Evolutionary conservation across 768 basidiomycete genomes (phyloP), one percentile per base, ranked within the genome.

Genomic region (Tricholoma bakamatsutake): DNA sequence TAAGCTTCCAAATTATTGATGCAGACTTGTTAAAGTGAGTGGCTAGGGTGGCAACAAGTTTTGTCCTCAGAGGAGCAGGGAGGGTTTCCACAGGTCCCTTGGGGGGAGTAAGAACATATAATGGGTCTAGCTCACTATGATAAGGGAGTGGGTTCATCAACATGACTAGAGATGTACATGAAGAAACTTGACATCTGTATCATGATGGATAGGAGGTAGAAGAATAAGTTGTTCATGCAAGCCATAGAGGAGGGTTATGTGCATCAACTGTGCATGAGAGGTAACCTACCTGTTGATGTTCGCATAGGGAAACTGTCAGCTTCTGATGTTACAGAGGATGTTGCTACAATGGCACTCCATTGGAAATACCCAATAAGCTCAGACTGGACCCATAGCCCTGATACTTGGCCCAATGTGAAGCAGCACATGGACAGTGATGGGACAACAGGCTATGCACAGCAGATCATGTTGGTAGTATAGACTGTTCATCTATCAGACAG

Each of bases 341-440:
- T n/a, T 18, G 0, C 72, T 67, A 55, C 75, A 75, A 52, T 67
- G 73, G 2, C 69, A 60, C 54, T 76, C 74, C 66, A 73, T 73
- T 0, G 64, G 61, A 60, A 75, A 76, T 5, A 70, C 64, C 75
- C 73, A 24, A 24, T 24, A 24, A 1, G 21, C 21, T 3, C 21
- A 24, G 3, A 24, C 21, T 24, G 21, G 21, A 3, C 21, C 21
- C 21, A 24, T 24, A 24, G 21, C 21, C 3, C 21, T 24, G 21
- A 24, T 24, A 3, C 2, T 42, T 8, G 17, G 40, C 1, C 1
- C 17, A 18, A 42, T 42, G 21, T 45, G 21, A 0, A 45, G 43
- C 43, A 45, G 43, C 3, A 9, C 43, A 45, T 45, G 43, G 8
- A 45, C 27, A 12, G 43, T 45, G 43, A 45, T n/a, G n/a, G n/a